Conservation (phyloP, 129 eudicot genomes). For the Chrysanthemum makinoi region DNA sequence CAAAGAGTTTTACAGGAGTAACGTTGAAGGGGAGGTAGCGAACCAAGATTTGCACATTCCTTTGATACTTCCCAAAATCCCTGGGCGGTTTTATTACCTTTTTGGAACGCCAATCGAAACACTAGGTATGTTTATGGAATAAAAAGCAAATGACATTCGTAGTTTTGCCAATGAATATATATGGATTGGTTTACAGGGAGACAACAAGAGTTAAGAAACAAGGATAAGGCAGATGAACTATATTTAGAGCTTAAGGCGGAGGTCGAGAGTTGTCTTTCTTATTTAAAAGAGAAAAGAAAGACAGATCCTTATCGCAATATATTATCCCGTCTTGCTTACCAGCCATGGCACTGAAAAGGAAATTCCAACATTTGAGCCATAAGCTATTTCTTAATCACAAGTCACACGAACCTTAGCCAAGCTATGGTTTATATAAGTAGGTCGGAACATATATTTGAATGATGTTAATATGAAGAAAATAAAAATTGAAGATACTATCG, state of each 20-base stretch:
- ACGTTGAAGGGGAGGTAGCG: conserved; percentile 61
- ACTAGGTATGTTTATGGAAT: conserved; percentile 37
- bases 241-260: conserved; percentile 65
- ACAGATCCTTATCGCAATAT: conserved; percentile 76
- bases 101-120: conserved; percentile 78
- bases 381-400: neutral
- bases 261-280: conserved; percentile 66
- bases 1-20: conserved; percentile 28
- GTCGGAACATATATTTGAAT: no score
- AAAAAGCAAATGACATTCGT: neutral
- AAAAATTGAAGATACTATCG: no score
- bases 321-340: conserved; percentile 53
- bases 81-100: conserved; percentile 78
- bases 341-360: conserved; percentile 52
- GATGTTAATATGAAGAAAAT: no score
- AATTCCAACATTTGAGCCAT: conserved; percentile 69
- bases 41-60: conserved; percentile 78
- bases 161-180: neutral
- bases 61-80: conserved; percentile 65
- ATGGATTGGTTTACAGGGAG: conserved; percentile 41
- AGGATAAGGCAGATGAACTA: conserved; percentile 58
- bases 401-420: no score
- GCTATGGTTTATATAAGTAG: no score
- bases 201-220: conserved; percentile 58
- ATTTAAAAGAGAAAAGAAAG: conserved; percentile 65